Evolutionary conservation across 139 green algal species (phyloP), one percentile per base, ranked within the genome.

Genomic region (Yamagishiella unicocca): DNA sequence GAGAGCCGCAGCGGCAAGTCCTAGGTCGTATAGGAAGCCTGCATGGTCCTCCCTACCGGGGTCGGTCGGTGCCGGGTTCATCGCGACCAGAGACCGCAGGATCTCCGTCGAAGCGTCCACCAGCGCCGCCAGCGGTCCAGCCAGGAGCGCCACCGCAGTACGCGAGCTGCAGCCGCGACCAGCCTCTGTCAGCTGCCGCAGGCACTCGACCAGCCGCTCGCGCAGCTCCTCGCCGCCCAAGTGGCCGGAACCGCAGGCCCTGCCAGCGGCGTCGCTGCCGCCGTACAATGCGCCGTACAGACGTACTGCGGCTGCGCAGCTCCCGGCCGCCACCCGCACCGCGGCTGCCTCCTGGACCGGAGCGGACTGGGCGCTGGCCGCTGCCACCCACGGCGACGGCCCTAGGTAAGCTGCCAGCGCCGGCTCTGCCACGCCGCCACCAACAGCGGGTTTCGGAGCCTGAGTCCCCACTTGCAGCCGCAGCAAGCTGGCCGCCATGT

Each of bases 251-350:
- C n/a, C n/a, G n/a, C n/a, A n/a, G n/a, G n/a, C n/a, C n/a, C n/a
- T n/a, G n/a, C n/a, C n/a, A n/a, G n/a, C n/a, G n/a, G n/a, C n/a
- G n/a, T n/a, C n/a, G n/a, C n/a, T n/a, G n/a, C n/a, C 31, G 58
- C 58, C 58, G 58, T 68, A 72, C 71, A 58, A 2, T n/a, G 72
- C 25, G 29, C 72, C 72, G 42, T 80, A 80, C n/a, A 80, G 37
- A 27, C 72, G 72, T 64, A 80, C 3, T 12, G 45, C 45, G 8
- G 72, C 42, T 6, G 72, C 72, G 33, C 43, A 43, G 35, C 17
- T 27, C 12, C 17, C 21, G 19, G 70, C 37, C 17, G 35, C 42
- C 21, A 31, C 70, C 12, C 38, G 70, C 70, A 74, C 21, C 66
- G 66, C 37, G 66, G 31, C n/a, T 27, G 66, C 31, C 33, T 40